These are phyloP conservation scores for Arctium lappa DNA, from an alignment of 129 eudicot genomes.

Conservation along the genomic window DNA sequence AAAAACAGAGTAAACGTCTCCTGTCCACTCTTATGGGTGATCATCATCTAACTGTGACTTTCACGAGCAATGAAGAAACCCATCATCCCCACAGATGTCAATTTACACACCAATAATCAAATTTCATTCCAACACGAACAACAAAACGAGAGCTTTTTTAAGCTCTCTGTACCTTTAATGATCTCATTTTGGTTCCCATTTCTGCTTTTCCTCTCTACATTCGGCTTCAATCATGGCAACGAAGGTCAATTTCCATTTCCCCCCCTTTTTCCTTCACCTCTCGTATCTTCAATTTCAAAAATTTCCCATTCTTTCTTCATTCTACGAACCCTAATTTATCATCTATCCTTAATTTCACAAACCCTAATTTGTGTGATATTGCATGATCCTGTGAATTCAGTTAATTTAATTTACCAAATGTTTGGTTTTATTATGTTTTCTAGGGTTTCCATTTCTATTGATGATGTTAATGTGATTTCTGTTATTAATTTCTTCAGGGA, in stretches of 20 bases:
- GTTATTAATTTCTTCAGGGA: conserved; percentile 38
- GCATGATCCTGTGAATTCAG: conserved; percentile 6
- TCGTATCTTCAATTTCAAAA: not conserved
- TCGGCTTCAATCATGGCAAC: conserved; percentile 58
- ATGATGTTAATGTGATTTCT: not conserved
- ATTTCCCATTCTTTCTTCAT: not conserved
- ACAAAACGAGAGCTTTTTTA: conserved; percentile 27
- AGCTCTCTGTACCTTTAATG: conserved; percentile 53
- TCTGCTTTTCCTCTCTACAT: conserved; percentile 54
- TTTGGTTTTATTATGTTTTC: not conserved
- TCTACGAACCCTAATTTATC: conserved; percentile 2
- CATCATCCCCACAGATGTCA: conserved; percentile 17
- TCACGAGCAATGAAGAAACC: conserved; percentile 45
- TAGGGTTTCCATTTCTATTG: conserved; percentile 10
- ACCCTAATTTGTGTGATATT: conserved; percentile 10
- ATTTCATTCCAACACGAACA: conserved; percentile 8
- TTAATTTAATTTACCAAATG: not conserved
- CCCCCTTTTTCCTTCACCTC: not conserved
- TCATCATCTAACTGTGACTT: conserved; percentile 5
- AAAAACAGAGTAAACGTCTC: conserved; percentile 22
- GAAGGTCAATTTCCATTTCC: conserved; percentile 38
- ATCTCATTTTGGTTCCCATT: conserved; percentile 60
- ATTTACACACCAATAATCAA: conserved; percentile 20
- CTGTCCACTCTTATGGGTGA: conserved; percentile 13
- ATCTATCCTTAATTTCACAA: too few species aligned